Evolutionary conservation across 225 moss, liverwort and hornwort genomes (phyloP), one percentile per base, ranked within the genome.

Genomic region (Antitrichia curtipendula): DNA sequence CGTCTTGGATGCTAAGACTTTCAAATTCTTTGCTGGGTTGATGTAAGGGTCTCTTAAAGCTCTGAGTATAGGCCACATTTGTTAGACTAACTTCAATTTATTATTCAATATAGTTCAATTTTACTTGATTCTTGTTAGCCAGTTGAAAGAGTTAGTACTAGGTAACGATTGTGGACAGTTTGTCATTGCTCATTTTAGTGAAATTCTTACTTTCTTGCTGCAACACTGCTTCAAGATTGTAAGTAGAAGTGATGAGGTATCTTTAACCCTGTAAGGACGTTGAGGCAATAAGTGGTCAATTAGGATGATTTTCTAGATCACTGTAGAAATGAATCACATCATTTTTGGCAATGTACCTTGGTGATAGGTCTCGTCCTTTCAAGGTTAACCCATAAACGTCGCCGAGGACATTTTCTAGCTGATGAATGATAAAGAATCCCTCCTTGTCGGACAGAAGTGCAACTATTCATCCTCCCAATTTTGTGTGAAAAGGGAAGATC

Each of bases 1-100:
- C 12, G 84, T 89, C 81, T 29, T 95, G 43, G 94, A 95, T 88
- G 92, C 93, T 6, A 92, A 80, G 53, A 83, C 78, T 70, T 91
- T 90, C 80, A 83, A 87, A 58, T 89, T 82, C 87, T 93, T 93
- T 58, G 88, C 88, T 49, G 87, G 90, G 56, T 43, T 87, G 28
- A 78, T n/a, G 57, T 91, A 83, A 81, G 73, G 36, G 8, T 3
- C 82, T 40, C 40, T 68, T 19, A 1, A 82, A 82, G 17, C 25
- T 82, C 25, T 14, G 17, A 36, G 62, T 82, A 24, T 49, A 24
- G 23, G 28, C 68, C 66, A 38, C 53, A 52, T 49, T 75, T 22
- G 64, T 52, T 40, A 29, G n/a, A 53, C 7, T 21, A 29, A 66
- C 6, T 47, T 81, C 36, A 80, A 59, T 80, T 59, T 59, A 43